Evolutionary conservation across 768 basidiomycete species (phyloP).

Genomic region (Pholiota conissans): DNA sequence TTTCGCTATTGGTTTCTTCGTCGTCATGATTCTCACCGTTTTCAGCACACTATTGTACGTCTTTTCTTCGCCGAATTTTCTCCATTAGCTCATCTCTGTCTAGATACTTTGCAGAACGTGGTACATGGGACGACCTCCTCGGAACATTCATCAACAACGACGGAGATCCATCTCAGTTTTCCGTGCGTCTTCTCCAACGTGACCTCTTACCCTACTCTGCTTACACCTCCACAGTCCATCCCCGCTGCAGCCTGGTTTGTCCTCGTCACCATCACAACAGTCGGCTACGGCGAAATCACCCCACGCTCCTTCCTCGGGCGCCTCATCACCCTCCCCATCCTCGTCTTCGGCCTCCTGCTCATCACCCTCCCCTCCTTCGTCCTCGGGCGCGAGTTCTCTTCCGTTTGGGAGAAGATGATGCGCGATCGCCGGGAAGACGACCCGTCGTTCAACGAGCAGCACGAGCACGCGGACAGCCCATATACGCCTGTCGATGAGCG

Average conservation of each 20-base stretch:
- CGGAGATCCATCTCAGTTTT: slow-evolving; percentile 80
- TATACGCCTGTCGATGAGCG: not conserved
- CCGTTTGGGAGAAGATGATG: slow-evolving; percentile 86
- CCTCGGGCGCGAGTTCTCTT: slow-evolving; percentile 86
- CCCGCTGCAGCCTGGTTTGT: slow-evolving; percentile 68
- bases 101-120: slow-evolving; percentile 89
- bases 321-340: slow-evolving; percentile 80
- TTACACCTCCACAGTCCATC: slow-evolving; percentile 28
- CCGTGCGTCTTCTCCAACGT: slow-evolving; percentile 43
- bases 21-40: slow-evolving; percentile 81
- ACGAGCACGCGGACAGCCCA: not conserved
- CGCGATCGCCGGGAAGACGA: slow-evolving; percentile 27
- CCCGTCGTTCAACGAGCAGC: not conserved
- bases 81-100: not conserved
- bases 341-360: slow-evolving; percentile 83
- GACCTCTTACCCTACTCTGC: not conserved
- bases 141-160: slow-evolving; percentile 84
- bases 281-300: slow-evolving; percentile 91
- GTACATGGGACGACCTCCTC: slow-evolving; percentile 82
- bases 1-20: slow-evolving; percentile 86
- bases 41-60: slow-evolving; percentile 83
- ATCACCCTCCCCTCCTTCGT: slow-evolving; percentile 93
- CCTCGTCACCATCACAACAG: slow-evolving; percentile 83
- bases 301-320: slow-evolving; percentile 88
- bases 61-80: not conserved